These are phyloP conservation scores for Geotrichum cucujoidarum DNA, from an alignment of 1,139 yeast species.

Conservation along the genomic window DNA sequence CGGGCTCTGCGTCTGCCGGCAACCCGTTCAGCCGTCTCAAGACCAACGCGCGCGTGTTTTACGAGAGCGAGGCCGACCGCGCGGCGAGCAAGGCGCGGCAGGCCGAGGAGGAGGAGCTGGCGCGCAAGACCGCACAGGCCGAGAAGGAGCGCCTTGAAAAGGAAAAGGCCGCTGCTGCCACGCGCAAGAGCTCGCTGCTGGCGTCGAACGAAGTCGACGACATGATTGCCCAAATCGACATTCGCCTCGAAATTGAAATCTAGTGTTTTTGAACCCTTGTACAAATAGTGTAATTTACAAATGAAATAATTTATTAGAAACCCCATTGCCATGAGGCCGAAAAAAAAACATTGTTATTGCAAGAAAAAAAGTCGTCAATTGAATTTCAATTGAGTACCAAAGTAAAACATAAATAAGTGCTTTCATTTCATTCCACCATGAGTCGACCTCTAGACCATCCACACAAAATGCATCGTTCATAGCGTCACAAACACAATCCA, in stretches of 20 bases:
- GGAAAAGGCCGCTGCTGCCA: conserved; percentile 21
- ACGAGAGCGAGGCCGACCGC: conserved; percentile 38
- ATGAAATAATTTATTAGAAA: background rate
- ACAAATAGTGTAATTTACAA: background rate
- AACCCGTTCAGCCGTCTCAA: conserved; percentile 90
- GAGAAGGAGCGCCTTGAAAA: conserved; percentile 38
- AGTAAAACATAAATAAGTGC: no score
- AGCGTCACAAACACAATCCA: no score
- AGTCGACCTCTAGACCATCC: no score
- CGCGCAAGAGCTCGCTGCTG: conserved; percentile 31
- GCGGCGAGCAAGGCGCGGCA: conserved; percentile 20
- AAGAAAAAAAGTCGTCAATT: no score
- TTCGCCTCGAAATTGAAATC: conserved; percentile 42
- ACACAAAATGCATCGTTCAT: no score
- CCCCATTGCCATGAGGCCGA: no score
- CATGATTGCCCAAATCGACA: conserved; percentile 43
- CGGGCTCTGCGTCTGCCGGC: conserved; percentile 45
- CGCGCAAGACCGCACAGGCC: conserved; percentile 43
- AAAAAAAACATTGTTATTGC: no score
- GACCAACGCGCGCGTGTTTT: conserved; percentile 80
- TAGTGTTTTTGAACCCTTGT: conserved; percentile 23
- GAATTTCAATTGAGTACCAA: no score
- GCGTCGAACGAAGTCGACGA: conserved; percentile 42
- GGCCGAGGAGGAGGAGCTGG: conserved; percentile 41
- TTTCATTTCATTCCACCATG: no score